Percentiles rank a stretch among this genome's conserved stretches.
phyloP scores from a whole-genome alignment of 495 filamentous ascomycete species.

The Massariosphaeria phaeospora region DNA sequence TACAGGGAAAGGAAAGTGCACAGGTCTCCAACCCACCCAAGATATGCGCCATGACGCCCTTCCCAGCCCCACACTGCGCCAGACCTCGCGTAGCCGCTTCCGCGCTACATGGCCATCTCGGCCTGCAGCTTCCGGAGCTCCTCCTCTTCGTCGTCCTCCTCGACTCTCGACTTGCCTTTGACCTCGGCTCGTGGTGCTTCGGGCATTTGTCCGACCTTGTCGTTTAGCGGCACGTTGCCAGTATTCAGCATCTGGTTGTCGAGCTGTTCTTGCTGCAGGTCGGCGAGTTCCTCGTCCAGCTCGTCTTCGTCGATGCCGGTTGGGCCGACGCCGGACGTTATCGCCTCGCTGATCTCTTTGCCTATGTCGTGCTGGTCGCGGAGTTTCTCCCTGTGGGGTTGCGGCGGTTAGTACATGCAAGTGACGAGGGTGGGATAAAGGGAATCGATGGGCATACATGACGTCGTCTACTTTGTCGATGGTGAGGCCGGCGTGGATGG shows the following conservation, averaged over 20 bases:
- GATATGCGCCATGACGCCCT: too few relatives aligned
- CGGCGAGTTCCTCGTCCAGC: constrained; percentile 72
- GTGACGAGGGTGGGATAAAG: background rate
- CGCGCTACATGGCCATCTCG: constrained; percentile 85
- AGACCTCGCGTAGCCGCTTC: too few relatives aligned
- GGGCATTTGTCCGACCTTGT: constrained; percentile 68
- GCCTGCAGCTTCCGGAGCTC: constrained; percentile 91
- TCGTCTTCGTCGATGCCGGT: constrained; percentile 81
- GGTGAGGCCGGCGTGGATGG: constrained; percentile 84
- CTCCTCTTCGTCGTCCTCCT: constrained; percentile 92
- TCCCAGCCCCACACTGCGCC: too few relatives aligned
- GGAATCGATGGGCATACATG: constrained; percentile 59
- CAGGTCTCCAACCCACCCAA: too few relatives aligned
- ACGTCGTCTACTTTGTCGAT: constrained; percentile 91
- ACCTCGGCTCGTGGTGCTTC: constrained; percentile 65
- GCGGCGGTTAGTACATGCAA: background rate
- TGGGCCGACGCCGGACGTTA: constrained; percentile 65
- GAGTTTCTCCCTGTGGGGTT: constrained; percentile 70
- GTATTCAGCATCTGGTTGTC: constrained; percentile 92
- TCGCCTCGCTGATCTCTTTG: constrained; percentile 83
- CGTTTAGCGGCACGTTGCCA: constrained; percentile 66
- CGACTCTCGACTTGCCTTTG: constrained; percentile 52
- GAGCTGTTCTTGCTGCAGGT: constrained; percentile 75
- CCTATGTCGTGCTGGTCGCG: constrained; percentile 87
- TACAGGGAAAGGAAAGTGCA: too few relatives aligned